Percentiles rank a stretch among this genome's conserved stretches.
Evolutionary conservation across 2,329 filamentous ascomycete species (phyloP).

Genomic region (Trichoderma sp.): DNA sequence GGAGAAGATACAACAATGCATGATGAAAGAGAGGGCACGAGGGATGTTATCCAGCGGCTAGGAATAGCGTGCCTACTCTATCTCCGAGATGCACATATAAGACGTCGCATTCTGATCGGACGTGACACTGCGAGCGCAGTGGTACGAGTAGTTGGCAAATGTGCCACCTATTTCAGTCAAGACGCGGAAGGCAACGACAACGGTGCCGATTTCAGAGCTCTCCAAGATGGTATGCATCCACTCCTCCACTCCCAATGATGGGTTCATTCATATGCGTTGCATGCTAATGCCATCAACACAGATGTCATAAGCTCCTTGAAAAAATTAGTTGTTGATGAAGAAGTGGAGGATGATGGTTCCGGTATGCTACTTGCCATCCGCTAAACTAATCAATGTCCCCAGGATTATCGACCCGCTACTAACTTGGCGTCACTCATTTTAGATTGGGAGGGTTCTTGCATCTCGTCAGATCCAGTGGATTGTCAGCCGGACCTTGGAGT

Average conservation of each 20-base stretch:
- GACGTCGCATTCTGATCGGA: conserved; percentile 40
- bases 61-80: conserved; percentile 46
- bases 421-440: conserved; percentile 20
- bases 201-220: conserved; percentile 29
- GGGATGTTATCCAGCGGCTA: conserved; percentile 37
- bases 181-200: conserved; percentile 33
- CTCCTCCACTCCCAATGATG: background rate
- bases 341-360: conserved; percentile 57
- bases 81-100: conserved; percentile 46
- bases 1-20: conserved; percentile 28
- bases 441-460: conserved; percentile 56
- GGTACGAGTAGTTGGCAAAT: conserved; percentile 42
- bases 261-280: background rate
- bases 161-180: conserved; percentile 39
- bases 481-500: conserved; percentile 46
- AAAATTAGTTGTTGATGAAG: conserved; percentile 53
- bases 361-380: conserved; percentile 43
- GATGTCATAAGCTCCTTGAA: conserved; percentile 49
- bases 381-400: background rate
- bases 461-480: conserved; percentile 53
- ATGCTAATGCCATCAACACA: conserved; percentile 21
- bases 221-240: conserved; percentile 29
- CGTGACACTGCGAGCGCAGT: conserved; percentile 42
- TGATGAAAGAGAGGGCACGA: conserved; percentile 11
- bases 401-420: background rate